Evolutionary conservation across 2,329 filamentous ascomycete genomes (phyloP).

Genomic region (Colletotrichum godetiae): DNA sequence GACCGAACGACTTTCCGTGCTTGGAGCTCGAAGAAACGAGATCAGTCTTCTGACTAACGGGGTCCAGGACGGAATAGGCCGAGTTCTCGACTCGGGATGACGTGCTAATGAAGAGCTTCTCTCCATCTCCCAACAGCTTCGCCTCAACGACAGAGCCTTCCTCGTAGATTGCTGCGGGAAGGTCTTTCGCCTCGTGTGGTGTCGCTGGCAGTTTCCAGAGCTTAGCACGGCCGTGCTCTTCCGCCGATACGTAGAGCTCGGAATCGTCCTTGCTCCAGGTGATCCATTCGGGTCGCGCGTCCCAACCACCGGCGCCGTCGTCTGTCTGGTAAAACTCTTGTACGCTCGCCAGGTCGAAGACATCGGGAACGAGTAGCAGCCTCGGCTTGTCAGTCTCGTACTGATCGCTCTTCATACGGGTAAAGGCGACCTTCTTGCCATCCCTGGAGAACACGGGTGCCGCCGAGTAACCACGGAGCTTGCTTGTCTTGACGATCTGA

Average conservation of each 20-base stretch:
- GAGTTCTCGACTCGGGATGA: slow-evolving; percentile 79
- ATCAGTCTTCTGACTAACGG: slow-evolving; percentile 47
- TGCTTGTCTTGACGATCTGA: slow-evolving; percentile 66
- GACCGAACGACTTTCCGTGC: slow-evolving; percentile 73
- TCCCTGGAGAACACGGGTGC: slow-evolving; percentile 80
- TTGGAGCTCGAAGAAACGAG: slow-evolving; percentile 73
- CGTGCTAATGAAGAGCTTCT: slow-evolving; percentile 72
- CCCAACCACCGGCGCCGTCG: slow-evolving; percentile 73
- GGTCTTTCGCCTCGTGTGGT: slow-evolving; percentile 58
- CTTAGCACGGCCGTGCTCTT: slow-evolving; percentile 72
- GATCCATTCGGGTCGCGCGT: slow-evolving; percentile 66
- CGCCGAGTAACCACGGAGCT: slow-evolving; percentile 72
- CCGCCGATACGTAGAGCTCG: slow-evolving; percentile 78
- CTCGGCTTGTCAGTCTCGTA: slow-evolving; percentile 87
- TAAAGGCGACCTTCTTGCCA: slow-evolving; percentile 78
- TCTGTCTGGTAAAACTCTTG: slow-evolving; percentile 71
- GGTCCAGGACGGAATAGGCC: slow-evolving; percentile 71
- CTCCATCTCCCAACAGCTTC: slow-evolving; percentile 59
- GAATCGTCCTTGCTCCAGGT: slow-evolving; percentile 69
- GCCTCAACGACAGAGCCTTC: slow-evolving; percentile 67
- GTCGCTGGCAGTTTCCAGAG: slow-evolving; percentile 72
- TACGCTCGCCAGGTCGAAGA: slow-evolving; percentile 66
- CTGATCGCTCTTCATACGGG: slow-evolving; percentile 79
- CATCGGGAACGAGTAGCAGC: slow-evolving; percentile 72
- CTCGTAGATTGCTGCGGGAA: slow-evolving; percentile 61